Evolutionary conservation across 371 early-diverging fungal species (phyloP).

Genomic region (Dichotomocladium elegans): DNA sequence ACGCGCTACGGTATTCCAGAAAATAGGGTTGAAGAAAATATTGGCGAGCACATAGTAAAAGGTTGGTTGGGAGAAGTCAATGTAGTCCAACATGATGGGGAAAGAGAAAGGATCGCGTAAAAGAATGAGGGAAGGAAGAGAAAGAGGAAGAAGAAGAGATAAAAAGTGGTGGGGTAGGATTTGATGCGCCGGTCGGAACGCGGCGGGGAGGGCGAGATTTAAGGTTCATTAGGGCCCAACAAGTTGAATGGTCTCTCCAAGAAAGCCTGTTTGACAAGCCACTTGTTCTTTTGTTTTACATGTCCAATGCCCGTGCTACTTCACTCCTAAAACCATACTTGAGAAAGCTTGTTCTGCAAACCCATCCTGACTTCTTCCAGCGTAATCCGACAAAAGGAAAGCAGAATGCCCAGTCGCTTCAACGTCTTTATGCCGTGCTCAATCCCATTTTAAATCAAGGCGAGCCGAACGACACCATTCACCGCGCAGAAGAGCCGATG

Average conservation of each 20-base stretch:
- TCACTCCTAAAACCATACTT: slow-evolving; percentile 32
- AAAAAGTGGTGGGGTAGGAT: no score
- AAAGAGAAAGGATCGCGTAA: neutral
- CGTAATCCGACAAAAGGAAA: slow-evolving; percentile 22
- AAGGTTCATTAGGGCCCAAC: no score
- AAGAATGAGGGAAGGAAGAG: neutral
- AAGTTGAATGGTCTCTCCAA: no score
- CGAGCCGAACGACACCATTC: neutral
- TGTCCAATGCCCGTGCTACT: neutral
- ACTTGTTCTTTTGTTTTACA: neutral
- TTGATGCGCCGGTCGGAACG: no score
- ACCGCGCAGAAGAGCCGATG: neutral
- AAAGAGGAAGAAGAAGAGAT: neutral
- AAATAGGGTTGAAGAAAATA: slow-evolving; percentile 84
- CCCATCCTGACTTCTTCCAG: slow-evolving; percentile 41
- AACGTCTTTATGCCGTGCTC: slow-evolving; percentile 21
- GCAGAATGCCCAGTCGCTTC: slow-evolving; percentile 31
- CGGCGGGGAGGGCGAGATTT: no score
- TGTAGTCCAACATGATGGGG: slow-evolving; percentile 13
- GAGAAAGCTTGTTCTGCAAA: slow-evolving; percentile 31
- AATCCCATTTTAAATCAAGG: slow-evolving; percentile 1
- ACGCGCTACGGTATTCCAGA: slow-evolving; percentile 89
- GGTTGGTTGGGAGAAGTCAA: slow-evolving; percentile 65
- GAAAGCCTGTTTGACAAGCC: no score
- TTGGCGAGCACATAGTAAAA: slow-evolving; percentile 65